phyloP scores from a whole-genome alignment of 768 basidiomycete genomes.

The Auricularia cornea region DNA sequence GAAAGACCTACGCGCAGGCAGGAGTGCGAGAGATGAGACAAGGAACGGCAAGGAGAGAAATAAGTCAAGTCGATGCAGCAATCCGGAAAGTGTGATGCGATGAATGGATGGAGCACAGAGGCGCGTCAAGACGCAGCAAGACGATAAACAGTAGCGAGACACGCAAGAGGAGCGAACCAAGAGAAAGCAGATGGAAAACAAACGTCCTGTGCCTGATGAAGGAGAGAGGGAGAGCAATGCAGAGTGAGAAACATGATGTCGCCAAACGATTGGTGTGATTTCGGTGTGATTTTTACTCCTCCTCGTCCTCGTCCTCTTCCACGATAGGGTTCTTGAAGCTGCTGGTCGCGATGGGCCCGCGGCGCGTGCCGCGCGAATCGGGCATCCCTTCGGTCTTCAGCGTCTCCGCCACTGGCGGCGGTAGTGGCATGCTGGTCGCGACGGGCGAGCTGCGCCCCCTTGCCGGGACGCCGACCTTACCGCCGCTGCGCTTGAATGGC shows the following conservation, averaged over 20 bases:
- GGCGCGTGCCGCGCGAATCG: neutral
- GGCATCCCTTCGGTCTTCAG: conserved; percentile 53
- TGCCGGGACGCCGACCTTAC: too few species aligned
- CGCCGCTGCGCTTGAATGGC: conserved; percentile 5
- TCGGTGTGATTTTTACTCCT: conserved; percentile 6
- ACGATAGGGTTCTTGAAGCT: conserved; percentile 37
- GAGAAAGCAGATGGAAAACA: neutral
- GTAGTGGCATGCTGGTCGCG: conserved; percentile 53
- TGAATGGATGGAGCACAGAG: too few species aligned
- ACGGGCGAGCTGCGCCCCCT: conserved; percentile 49
- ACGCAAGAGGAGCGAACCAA: neutral
- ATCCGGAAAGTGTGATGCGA: too few species aligned
- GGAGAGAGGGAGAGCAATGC: neutral
- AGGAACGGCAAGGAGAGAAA: neutral
- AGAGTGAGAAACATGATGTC: neutral
- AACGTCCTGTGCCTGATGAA: neutral
- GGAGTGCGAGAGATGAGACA: neutral
- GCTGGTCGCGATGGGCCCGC: neutral
- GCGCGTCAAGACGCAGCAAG: neutral
- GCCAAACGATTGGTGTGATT: conserved; percentile 7
- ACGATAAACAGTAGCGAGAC: neutral
- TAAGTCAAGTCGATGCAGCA: neutral
- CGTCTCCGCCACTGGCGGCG: conserved; percentile 52
- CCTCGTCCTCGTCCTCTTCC: conserved; percentile 78
- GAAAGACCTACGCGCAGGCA: neutral